Evolutionary conservation across 2,329 filamentous ascomycete genomes (phyloP).

Genomic region (Fusarium ramigenum): DNA sequence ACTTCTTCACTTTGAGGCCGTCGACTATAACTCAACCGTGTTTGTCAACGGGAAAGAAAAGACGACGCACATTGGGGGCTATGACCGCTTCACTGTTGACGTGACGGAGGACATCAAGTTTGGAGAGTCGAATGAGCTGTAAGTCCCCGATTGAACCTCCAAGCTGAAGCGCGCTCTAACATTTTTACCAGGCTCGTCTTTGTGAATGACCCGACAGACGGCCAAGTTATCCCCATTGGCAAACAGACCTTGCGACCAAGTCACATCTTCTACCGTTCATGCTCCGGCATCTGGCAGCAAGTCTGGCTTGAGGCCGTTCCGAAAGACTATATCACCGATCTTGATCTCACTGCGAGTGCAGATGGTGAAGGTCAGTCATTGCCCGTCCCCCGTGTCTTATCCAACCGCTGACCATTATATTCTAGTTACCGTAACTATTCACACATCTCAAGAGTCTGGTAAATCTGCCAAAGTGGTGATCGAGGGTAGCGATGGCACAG

Average conservation of each 20-base stretch:
- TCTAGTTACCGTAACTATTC: conserved; percentile 5
- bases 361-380: conserved; percentile 2
- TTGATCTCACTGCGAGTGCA: conserved; percentile 67
- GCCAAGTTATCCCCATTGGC: conserved; percentile 69
- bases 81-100: conserved; percentile 23
- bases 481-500: not conserved
- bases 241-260: conserved; percentile 67
- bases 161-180: not conserved
- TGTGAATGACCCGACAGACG: conserved; percentile 74
- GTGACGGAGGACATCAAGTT: conserved; percentile 12
- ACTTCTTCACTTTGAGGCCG: conserved; percentile 26
- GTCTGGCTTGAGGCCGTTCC: conserved; percentile 77
- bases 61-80: conserved; percentile 24
- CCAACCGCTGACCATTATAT: not conserved
- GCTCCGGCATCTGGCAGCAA: conserved; percentile 78
- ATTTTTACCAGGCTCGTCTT: conserved; percentile 52
- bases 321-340: conserved; percentile 62
- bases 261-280: conserved; percentile 77
- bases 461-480: not conserved
- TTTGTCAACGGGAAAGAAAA: conserved; percentile 21
- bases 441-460: not conserved
- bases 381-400: accelerated
- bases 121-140: conserved; percentile 23
- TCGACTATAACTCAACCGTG: conserved; percentile 29
- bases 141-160: accelerated